Evolutionary conservation across 495 filamentous ascomycete genomes (phyloP).

Genomic region (Penicillium verhagenii): DNA sequence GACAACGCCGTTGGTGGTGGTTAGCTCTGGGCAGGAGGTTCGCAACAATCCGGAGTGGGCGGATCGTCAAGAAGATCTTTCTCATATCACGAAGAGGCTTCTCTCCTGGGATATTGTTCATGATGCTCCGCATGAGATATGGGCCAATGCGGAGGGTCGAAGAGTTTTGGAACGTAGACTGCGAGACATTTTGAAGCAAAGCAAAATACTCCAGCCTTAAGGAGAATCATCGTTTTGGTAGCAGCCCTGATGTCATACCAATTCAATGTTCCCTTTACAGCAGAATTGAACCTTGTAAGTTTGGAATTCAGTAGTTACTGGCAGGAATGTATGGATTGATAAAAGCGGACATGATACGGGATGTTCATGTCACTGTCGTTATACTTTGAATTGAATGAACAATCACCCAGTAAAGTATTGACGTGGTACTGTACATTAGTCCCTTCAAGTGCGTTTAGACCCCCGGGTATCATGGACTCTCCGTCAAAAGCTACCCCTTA

Average conservation of each 20-base stretch:
- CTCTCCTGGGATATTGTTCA: constrained; percentile 84
- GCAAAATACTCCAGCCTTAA: neutral
- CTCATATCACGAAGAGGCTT: constrained; percentile 71
- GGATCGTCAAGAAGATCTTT: constrained; percentile 76
- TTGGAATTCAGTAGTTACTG: too few relatives aligned
- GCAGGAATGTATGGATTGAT: too few relatives aligned
- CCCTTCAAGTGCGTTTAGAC: too few relatives aligned
- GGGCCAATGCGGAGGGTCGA: constrained; percentile 67
- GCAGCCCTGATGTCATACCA: too few relatives aligned
- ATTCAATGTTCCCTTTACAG: too few relatives aligned
- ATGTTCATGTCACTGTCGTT: too few relatives aligned
- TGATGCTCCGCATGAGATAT: constrained; percentile 83
- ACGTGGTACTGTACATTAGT: too few relatives aligned
- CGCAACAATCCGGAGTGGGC: constrained; percentile 67
- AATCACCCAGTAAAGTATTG: too few relatives aligned
- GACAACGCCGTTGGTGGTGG: constrained; percentile 72
- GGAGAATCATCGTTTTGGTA: too few relatives aligned
- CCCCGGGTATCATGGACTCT: neutral
- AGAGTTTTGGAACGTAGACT: constrained; percentile 69
- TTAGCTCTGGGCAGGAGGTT: constrained; percentile 72
- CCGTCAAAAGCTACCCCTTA: neutral
- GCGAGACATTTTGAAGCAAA: constrained; percentile 52
- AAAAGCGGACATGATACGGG: too few relatives aligned
- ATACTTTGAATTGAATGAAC: too few relatives aligned
- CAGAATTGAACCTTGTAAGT: too few relatives aligned